Base-by-base conservation (phyloP, 768 basidiomycete genomes). In the Phanerodontia chrysosporium region DNA sequence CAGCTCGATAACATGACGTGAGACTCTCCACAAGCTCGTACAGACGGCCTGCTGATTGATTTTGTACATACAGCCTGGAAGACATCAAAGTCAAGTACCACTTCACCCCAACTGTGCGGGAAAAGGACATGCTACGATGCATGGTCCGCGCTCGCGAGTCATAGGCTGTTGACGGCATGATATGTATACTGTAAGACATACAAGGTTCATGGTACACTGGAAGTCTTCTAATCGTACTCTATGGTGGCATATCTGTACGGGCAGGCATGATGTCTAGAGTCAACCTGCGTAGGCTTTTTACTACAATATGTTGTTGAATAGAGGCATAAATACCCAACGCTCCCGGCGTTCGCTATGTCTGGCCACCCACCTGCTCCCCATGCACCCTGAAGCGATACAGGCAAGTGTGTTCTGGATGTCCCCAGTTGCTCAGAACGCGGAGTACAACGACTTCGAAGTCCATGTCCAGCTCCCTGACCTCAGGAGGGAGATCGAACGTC, bases 381-480 rank as follows among this genome's bases (percentile, higher is more conserved):
- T 92, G 90, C 29, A 91, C 89, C 45, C 91, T 81, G 74, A 93
- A 76, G 45, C 91, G 84, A 72, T 94, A 98, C 42, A 98, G 72
- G 72, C 96, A 98, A 0, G 95, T 97, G 69, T 82, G 92, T 58
- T 88, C 85, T 5, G 80, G 77, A 71, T 78, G 77, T 39, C 95
- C 96, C 88, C 94, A 98, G 69, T 98, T 98, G 69, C 77, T 88
- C 73, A 84, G 79, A 65, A 98, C 77, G 62, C 83, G 76, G 68
- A 97, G 77, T 60, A 88, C 84, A 24, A 98, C 90, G 53, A 95
- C 76, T 1, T 90, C 90, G 66, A 96, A 88, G 70, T 95, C 92
- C 44, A 97, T 74, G 7, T 80, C 86, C 8, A 95, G 78, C 7
- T 83, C 82, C 57, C 74, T 77, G 36, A 95, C 78, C 56, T 87